Conservation (phyloP, 495 filamentous ascomycete genomes). For the Xylaria telfairii region DNA sequence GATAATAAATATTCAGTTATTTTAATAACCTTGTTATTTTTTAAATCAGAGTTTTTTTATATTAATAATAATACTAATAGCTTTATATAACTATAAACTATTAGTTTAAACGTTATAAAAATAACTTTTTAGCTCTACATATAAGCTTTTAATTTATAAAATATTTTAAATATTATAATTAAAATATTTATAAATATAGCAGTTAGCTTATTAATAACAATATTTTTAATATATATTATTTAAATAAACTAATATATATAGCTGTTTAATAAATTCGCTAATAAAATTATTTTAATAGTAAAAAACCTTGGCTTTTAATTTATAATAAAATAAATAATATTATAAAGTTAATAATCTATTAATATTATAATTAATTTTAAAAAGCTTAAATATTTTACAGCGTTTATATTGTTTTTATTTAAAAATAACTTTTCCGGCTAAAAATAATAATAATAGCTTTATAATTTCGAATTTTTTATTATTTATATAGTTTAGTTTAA, state of each 20-base stretch:
- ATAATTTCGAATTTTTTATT: background rate
- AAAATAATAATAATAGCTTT: background rate
- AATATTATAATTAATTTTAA: constrained; percentile 3
- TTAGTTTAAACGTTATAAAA: background rate
- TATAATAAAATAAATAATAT: background rate
- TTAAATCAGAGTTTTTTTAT: background rate
- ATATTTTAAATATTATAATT: background rate
- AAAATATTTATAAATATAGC: background rate
- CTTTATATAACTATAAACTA: background rate
- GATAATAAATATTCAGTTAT: background rate
- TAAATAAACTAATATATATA: background rate
- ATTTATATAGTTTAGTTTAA: background rate
- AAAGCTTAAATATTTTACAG: background rate
- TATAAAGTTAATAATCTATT: constrained; percentile 6
- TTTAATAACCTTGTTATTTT: background rate
- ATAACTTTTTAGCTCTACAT: constrained; percentile 1
- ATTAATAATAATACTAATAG: background rate
- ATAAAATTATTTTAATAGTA: background rate
- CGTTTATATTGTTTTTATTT: background rate
- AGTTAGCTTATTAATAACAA: background rate
- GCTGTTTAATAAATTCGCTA: background rate
- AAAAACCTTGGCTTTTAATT: background rate
- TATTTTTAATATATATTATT: background rate
- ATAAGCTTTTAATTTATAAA: constrained; percentile 6
- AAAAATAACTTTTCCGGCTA: background rate